phyloP scores from a whole-genome alignment of 305 asterid genomes.

The Fraxinus sp. region DNA sequence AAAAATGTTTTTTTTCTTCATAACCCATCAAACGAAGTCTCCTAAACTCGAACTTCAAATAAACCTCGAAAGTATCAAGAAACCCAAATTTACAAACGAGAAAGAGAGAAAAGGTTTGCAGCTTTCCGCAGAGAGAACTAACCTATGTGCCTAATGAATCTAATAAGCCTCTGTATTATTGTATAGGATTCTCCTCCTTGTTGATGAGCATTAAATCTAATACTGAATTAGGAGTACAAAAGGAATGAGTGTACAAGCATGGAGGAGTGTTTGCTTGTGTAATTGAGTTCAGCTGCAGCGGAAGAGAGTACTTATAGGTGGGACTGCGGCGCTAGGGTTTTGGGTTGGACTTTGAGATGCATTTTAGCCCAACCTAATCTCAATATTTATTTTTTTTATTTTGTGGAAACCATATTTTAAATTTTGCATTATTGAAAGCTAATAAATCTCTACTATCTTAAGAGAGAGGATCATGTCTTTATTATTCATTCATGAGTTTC shows the following conservation, averaged over 20 bases:
- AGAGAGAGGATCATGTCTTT: too few species aligned
- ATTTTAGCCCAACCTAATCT: background rate
- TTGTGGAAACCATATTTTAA: too few species aligned
- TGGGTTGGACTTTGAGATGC: background rate
- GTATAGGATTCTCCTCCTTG: background rate
- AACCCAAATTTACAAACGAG: background rate
- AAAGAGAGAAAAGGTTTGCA: background rate
- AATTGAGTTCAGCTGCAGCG: background rate
- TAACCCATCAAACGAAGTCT: background rate
- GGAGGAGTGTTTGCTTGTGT: background rate
- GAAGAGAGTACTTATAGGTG: background rate
- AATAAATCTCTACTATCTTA: too few species aligned
- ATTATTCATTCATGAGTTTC: too few species aligned
- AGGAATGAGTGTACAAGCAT: background rate
- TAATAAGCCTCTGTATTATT: background rate
- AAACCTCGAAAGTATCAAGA: background rate
- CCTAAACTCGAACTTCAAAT: background rate
- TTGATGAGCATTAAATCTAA: background rate
- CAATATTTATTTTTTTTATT: too few species aligned
- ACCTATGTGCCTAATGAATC: background rate
- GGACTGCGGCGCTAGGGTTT: background rate
- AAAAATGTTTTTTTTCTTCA: background rate
- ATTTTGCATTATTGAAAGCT: background rate
- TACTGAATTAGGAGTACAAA: background rate
- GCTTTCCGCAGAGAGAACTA: background rate